Conservation (phyloP, 129 eudicot species). For the Calendula officinalis region DNA sequence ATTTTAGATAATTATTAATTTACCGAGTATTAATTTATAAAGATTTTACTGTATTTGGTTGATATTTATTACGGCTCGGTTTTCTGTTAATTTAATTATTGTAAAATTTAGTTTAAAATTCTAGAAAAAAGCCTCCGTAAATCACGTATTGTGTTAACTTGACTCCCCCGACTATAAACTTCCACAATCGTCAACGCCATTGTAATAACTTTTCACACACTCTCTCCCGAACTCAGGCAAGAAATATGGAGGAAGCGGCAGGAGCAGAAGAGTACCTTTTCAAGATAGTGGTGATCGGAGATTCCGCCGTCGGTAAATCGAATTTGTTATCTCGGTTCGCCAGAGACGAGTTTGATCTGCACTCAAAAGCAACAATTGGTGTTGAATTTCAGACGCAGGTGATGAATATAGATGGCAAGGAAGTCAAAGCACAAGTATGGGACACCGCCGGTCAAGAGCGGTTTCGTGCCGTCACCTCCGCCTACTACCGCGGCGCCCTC, state of each 20-base stretch:
- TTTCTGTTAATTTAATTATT: too few relatives aligned
- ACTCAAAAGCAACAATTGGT: conserved; percentile 89
- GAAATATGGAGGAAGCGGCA: conserved; percentile 47
- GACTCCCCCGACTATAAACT: too few relatives aligned
- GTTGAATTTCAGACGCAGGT: conserved; percentile 94
- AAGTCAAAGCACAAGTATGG: conserved; percentile 90
- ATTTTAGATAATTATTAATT: too few relatives aligned
- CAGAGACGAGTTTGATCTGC: conserved; percentile 73
- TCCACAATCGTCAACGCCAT: conserved; percentile 29
- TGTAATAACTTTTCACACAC: background rate
- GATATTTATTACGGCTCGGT: too few relatives aligned
- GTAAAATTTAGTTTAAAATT: too few relatives aligned
- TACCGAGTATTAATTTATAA: too few relatives aligned
- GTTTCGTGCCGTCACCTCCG: conserved; percentile 89
- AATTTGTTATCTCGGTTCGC: conserved; percentile 68
- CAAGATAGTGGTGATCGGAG: conserved; percentile 92
- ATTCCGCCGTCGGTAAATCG: conserved; percentile 90
- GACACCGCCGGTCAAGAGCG: conserved; percentile 99
- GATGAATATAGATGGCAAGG: conserved; percentile 78
- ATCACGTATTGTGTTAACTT: too few relatives aligned
- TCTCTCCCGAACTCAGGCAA: too few relatives aligned
- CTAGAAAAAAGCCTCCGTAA: too few relatives aligned
- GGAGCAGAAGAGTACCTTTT: conserved; percentile 82
- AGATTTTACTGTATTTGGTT: too few relatives aligned
- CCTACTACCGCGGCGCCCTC: conserved; percentile 87